A percentile compares a stretch with the other conserved stretches of the same genome.
phyloP scores from a whole-genome alignment of 768 basidiomycete genomes.

The Russula griseocarnosa region DNA sequence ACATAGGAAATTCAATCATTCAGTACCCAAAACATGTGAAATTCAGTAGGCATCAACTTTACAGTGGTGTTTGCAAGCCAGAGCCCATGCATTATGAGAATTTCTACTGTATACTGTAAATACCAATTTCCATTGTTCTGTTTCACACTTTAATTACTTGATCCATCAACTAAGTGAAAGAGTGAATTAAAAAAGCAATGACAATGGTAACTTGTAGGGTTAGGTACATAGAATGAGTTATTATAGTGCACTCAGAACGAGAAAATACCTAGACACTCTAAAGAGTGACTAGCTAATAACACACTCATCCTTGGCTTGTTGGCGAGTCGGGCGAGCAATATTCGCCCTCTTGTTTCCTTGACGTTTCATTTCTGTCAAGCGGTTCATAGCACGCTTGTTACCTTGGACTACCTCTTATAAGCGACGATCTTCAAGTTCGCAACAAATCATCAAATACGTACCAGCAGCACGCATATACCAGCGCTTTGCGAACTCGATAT shows the following conservation, averaged over 20 bases:
- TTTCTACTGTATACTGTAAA: too few species aligned
- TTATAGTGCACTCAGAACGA: neutral
- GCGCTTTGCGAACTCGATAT: conserved; percentile 90
- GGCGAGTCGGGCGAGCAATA: conserved; percentile 81
- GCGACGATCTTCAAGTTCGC: neutral
- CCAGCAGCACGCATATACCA: conserved; percentile 99
- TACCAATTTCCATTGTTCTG: neutral
- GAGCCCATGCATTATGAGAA: too few species aligned
- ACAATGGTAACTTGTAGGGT: neutral
- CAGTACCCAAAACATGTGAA: too few species aligned
- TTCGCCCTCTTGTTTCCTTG: conserved; percentile 75
- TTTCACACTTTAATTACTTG: neutral
- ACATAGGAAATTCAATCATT: too few species aligned
- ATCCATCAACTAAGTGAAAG: neutral
- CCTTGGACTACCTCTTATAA: conserved; percentile 66
- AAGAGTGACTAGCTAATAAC: conserved; percentile 49
- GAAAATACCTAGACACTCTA: neutral
- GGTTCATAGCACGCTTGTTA: conserved; percentile 96
- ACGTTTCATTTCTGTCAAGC: conserved; percentile 93
- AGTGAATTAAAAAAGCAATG: too few species aligned
- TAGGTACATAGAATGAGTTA: neutral
- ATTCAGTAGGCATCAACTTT: too few species aligned
- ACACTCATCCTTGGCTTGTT: conserved; percentile 93
- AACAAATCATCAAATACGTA: conserved; percentile 36
- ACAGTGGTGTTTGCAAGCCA: too few species aligned